phyloP scores from a whole-genome alignment of 441 rosid species.

The Eutrema salsugineum region DNA sequence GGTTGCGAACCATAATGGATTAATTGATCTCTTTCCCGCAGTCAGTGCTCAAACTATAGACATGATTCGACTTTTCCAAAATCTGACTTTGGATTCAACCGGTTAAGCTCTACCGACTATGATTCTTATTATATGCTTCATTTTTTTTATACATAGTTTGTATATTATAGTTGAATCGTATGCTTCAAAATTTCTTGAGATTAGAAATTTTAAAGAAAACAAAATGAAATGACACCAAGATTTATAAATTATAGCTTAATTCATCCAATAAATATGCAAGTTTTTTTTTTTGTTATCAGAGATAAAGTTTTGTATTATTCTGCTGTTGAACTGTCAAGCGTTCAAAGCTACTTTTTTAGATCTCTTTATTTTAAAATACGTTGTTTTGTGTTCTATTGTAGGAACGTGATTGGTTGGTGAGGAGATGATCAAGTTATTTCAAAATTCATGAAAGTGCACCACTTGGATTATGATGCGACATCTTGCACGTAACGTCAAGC shows the following conservation, averaged over 20 bases:
- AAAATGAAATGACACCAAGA: neutral
- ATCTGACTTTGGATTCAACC: neutral
- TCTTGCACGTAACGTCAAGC: conserved; percentile 5
- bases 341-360: neutral
- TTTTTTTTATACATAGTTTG: neutral
- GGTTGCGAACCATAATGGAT: too few relatives aligned
- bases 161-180: neutral
- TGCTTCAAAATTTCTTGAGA: neutral
- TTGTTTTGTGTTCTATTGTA: neutral
- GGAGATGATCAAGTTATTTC: conserved; percentile 1
- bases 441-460: conserved; percentile 21
- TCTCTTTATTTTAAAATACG: neutral
- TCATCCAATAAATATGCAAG: neutral
- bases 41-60: neutral
- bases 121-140: neutral
- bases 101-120: neutral
- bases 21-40: too few relatives aligned
- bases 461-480: conserved; percentile 27
- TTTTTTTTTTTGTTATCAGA: neutral
- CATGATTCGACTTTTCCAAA: neutral
- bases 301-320: neutral
- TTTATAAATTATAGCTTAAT: neutral
- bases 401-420: conserved; percentile 28
- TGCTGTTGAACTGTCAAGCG: conserved; percentile 6
- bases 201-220: neutral